Evolutionary conservation across 495 filamentous ascomycete species (phyloP).

Genomic region (Corynascus novoguineensis): DNA sequence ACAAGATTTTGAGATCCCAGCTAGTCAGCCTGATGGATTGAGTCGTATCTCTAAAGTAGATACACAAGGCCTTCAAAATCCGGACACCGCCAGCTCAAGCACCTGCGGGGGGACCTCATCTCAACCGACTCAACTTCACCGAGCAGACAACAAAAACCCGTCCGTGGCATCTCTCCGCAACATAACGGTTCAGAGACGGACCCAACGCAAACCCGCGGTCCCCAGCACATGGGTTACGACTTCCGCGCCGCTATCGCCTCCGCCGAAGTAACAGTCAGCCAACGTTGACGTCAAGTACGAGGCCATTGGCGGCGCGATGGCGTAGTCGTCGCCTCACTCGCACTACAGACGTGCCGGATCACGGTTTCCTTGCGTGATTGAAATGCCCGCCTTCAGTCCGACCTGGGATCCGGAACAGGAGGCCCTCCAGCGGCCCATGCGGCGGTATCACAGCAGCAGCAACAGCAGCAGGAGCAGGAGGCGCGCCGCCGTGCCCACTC

Average conservation of each 20-base stretch:
- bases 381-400: constrained; percentile 7
- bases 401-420: neutral
- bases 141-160: neutral
- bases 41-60: constrained; percentile 1
- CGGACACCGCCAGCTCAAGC: neutral
- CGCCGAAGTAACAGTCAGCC: neutral
- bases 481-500: too few relatives aligned
- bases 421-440: too few relatives aligned
- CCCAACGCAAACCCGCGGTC: neutral
- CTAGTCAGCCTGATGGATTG: neutral
- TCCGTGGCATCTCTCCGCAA: neutral
- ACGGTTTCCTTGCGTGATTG: neutral
- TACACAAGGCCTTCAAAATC: neutral
- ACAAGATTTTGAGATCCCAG: neutral
- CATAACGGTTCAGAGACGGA: neutral
- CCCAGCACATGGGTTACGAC: neutral
- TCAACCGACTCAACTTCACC: neutral
- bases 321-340: neutral
- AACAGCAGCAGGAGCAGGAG: too few relatives aligned
- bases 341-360: neutral
- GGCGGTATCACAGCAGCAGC: too few relatives aligned
- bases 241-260: neutral
- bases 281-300: neutral
- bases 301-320: neutral
- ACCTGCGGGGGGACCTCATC: neutral